Percentiles rank a stretch among this genome's conserved stretches.
Evolutionary conservation across 495 filamentous ascomycete genomes (phyloP).

Genomic region (Cryomyces antarcticus): DNA sequence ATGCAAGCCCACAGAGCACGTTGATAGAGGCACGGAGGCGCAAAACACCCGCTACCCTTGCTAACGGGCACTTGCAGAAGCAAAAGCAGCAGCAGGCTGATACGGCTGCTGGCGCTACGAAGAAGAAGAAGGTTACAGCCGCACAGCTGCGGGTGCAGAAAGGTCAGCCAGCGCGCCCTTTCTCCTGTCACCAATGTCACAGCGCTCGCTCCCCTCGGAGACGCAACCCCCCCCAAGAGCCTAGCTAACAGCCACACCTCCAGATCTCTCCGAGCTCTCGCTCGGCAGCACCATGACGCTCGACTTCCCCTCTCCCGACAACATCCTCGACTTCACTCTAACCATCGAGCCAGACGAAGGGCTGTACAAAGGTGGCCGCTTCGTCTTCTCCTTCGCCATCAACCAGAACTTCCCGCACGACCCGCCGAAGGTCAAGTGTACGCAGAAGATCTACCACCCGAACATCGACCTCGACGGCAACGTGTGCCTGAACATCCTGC

Average conservation of each 20-base stretch:
- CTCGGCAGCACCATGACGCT: slow-evolving; percentile 84
- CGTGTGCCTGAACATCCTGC: slow-evolving; percentile 87
- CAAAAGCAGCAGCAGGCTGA: slow-evolving; percentile 89
- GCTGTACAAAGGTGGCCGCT: slow-evolving; percentile 83
- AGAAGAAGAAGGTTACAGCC: slow-evolving; percentile 96
- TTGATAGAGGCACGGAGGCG: not conserved
- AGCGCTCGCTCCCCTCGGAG: not conserved
- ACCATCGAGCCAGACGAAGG: slow-evolving; percentile 93
- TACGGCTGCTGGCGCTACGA: slow-evolving; percentile 44
- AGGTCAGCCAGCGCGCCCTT: slow-evolving; percentile 31
- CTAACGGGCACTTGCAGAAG: slow-evolving; percentile 33
- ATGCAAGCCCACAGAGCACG: not conserved
- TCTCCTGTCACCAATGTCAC: not conserved
- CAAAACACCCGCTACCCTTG: not conserved
- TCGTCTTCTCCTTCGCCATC: slow-evolving; percentile 81
- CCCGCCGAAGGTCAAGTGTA: slow-evolving; percentile 93
- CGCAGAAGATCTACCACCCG: slow-evolving; percentile 96
- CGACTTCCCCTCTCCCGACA: slow-evolving; percentile 80
- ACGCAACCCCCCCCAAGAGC: not conserved
- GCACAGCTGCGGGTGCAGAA: slow-evolving; percentile 91
- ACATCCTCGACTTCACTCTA: slow-evolving; percentile 89
- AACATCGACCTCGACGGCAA: slow-evolving; percentile 98
- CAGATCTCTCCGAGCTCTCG: slow-evolving; percentile 84
- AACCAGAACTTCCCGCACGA: slow-evolving; percentile 93
- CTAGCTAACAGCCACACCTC: slow-evolving; percentile 1